phyloP scores from a whole-genome alignment of 2,329 filamentous ascomycete genomes.

The Sporothrix pallida region DNA sequence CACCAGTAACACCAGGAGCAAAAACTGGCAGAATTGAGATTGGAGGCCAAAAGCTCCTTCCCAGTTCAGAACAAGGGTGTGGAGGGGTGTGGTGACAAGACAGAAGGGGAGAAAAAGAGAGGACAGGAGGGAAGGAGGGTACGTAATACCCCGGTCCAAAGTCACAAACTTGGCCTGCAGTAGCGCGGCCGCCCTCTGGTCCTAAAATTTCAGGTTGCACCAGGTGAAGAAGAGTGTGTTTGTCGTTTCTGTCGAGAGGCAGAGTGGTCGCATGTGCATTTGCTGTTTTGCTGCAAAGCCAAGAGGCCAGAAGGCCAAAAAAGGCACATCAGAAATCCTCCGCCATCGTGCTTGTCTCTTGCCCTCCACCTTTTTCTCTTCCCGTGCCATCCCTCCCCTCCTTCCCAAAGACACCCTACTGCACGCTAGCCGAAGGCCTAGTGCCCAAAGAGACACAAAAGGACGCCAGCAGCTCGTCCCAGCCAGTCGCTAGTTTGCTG shows the following conservation, averaged over 20 bases:
- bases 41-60: conserved; percentile 18
- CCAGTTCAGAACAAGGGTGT: conserved; percentile 5
- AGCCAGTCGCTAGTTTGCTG: not conserved
- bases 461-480: not conserved
- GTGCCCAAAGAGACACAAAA: not conserved
- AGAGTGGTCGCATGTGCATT: conserved; percentile 1
- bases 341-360: not conserved
- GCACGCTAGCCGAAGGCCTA: conserved; percentile 25
- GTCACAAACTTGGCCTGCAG: conserved; percentile 20
- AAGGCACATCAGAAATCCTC: conserved; percentile 4
- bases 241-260: not conserved
- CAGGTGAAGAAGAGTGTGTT: not conserved
- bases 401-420: not conserved
- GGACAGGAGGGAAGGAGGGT: not conserved
- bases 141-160: not conserved
- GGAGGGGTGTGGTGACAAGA: not conserved
- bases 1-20: not conserved
- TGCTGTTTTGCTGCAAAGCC: not conserved
- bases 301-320: not conserved
- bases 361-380: not conserved
- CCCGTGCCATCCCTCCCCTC: conserved; percentile 22
- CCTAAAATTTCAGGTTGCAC: not conserved
- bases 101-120: not conserved
- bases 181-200: not conserved
- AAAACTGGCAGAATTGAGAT: not conserved